These are phyloP conservation scores for Cyamopsis tetragonoloba DNA, from an alignment of 306 rosid species.

Conservation along the genomic window DNA sequence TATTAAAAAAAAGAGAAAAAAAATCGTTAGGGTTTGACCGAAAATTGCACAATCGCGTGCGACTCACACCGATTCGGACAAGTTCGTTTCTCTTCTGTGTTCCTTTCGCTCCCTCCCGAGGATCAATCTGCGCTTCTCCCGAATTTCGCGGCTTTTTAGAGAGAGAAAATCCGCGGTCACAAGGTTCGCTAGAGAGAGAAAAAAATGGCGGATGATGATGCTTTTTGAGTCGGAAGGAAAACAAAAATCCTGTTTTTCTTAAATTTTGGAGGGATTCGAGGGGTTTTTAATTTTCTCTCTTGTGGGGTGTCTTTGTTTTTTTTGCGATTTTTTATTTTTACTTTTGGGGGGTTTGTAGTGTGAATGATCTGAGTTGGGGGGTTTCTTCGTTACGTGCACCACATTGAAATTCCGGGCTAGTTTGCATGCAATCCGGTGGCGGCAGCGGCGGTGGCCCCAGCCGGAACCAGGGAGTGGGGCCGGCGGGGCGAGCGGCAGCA, in stretches of 20 bases:
- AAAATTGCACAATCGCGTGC: constrained; percentile 52
- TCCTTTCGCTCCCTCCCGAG: background rate
- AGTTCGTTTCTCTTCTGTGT: constrained; percentile 31
- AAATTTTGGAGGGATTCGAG: constrained; percentile 45
- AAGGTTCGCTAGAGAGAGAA: constrained; percentile 19
- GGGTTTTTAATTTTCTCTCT: constrained; percentile 17
- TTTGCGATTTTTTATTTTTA: background rate
- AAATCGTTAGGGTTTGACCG: constrained; percentile 60
- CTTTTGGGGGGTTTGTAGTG: constrained; percentile 7
- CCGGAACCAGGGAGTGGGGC: constrained; percentile 71
- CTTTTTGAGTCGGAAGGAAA: constrained; percentile 46
- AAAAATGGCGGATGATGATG: constrained; percentile 7
- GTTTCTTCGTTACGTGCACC: background rate
- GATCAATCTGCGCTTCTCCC: constrained; percentile 38
- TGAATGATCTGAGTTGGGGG: constrained; percentile 38
- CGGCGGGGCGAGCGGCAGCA: constrained; percentile 68
- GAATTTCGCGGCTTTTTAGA: constrained; percentile 43
- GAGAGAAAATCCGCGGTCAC: constrained; percentile 34
- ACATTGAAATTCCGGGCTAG: constrained; percentile 31
- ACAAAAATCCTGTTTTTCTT: constrained; percentile 28
- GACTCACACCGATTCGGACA: constrained; percentile 61
- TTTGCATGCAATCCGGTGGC: constrained; percentile 86
- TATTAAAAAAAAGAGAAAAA: background rate
- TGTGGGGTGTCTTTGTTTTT: constrained; percentile 28
- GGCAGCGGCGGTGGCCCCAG: constrained; percentile 62